Base-by-base conservation (phyloP, 306 rosid species). In the Sechiopsis laciniata region DNA sequence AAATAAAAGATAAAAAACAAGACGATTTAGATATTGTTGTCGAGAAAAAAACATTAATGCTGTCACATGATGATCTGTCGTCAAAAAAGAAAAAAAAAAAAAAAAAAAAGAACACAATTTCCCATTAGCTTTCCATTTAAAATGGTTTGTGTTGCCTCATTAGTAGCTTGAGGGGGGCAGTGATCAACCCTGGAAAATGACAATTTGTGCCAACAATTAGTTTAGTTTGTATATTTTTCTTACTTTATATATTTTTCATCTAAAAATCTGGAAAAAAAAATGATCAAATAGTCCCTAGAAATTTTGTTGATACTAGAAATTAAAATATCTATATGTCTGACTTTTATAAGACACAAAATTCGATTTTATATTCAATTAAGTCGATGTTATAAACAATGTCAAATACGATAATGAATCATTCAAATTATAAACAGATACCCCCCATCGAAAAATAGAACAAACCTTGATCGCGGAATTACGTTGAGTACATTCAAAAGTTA, bases 101-200 rank as follows among this genome's bases (percentile, higher is more conserved):
- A n/a, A 16, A 32, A 32, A 2, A 32, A 32, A 32, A 5, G 9
- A 32, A 62, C 12, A 16, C 48, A 15, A 61, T 61, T 62, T 63
- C 69, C 69, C 69, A 63, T 35, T 37, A 22, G 22, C 24, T 37
- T 63, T 63, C 69, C 69, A 35, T 63, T 63, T 63, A 7, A 63
- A 63, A 63, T 16, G 24, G 22, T 35, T 63, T 14, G 2, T 63
- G 21, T 63, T 63, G 69, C 69, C 69, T 63, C 14, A 63, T 63
- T 63, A 63, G 69, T 63, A 35, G 69, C 22, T 51, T 63, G 22
- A 16, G 69, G 51, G 69, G 69, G 50, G 37, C 69, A 63, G 35
- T 63, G 35, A 63, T 63, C 24, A 35, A 14, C 69, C 24, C 69
- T 62, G 14, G 0, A 8, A 21, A 29, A 62, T 1, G 3, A 62